Base-by-base conservation (phyloP, 148 eudicot species). In the Chenopodium suecicum region DNA sequence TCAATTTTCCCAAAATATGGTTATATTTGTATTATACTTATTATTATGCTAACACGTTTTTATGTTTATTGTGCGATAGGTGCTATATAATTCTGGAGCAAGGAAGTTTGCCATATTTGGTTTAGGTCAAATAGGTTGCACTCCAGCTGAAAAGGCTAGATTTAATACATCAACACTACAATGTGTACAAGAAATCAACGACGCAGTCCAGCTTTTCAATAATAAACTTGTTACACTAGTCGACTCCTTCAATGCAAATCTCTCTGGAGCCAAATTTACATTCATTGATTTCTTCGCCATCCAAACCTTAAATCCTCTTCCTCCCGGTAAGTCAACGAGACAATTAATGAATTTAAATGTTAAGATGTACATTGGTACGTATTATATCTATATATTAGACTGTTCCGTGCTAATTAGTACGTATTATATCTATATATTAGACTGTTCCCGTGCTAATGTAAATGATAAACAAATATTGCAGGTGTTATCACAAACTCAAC, bases 81-180 rank as follows among this genome's bases (percentile, higher is more conserved):
- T 82, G 5, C 12, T 87, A 58, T 82, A 87, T 72, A 71, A 86
- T 56, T 79, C 78, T 69, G 94, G 92, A 76, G 94, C 92, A 70
- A 87, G 94, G 62, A 91, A 84, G 56, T 52, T 91, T 7, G 94
- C 58, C 2, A 13, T 88, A 13, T 78, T 86, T 14, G 94, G 92
- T 37, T 50, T 91, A 23, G 94, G 91, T 1, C 87, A 82, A 76
- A 81, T 91, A 17, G 92, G 94, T 4, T 87, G 89, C 68, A 82
- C 79, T 68, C 85, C 87, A 44, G 70, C 76, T 8, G 62, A 60
- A 73, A 58, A 56, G 2, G 58, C 47, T 20, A 14, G 56, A 12
- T 4, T 13, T 23, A 63, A 64, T 9, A 5, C 44, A 37, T 22
- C 77, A 25, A 80, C 71, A 37, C 44, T 37, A 8, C 41, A 41